phyloP scores from a whole-genome alignment of 495 filamentous ascomycete species.

The Tricharina praecox region DNA sequence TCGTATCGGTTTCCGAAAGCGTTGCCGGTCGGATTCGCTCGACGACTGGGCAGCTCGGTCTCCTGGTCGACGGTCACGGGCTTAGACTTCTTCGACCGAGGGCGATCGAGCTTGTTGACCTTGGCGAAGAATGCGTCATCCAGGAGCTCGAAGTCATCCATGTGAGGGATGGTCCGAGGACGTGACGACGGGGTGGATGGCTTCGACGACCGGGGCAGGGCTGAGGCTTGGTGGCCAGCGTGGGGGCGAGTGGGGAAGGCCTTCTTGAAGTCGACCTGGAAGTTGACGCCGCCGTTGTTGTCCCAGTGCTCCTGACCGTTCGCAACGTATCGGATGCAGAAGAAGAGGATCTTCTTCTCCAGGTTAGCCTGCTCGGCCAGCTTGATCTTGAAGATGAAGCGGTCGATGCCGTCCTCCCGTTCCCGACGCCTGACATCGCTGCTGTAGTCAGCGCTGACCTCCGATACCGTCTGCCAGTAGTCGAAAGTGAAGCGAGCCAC shows the following conservation, averaged over 20 bases:
- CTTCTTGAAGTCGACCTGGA: slow-evolving; percentile 80
- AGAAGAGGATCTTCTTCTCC: slow-evolving; percentile 73
- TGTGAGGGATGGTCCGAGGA: too few species aligned
- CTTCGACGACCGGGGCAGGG: slow-evolving; percentile 33
- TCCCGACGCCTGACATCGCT: slow-evolving; percentile 57
- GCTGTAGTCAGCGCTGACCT: slow-evolving; percentile 75
- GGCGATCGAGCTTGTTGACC: background rate
- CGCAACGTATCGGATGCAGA: slow-evolving; percentile 80
- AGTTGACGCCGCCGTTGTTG: slow-evolving; percentile 73
- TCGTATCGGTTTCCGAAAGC: slow-evolving; percentile 86
- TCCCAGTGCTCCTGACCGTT: slow-evolving; percentile 86
- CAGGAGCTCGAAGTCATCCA: slow-evolving; percentile 45
- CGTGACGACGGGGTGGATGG: too few species aligned
- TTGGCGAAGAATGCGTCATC: slow-evolving; percentile 28
- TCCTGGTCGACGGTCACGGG: slow-evolving; percentile 25
- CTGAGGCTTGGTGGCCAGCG: slow-evolving; percentile 10
- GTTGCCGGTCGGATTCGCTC: slow-evolving; percentile 47
- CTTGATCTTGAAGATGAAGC: slow-evolving; percentile 88
- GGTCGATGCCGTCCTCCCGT: slow-evolving; percentile 52
- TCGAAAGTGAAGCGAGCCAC: slow-evolving; percentile 87
- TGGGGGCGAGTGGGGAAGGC: slow-evolving; percentile 34
- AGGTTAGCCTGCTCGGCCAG: slow-evolving; percentile 77
- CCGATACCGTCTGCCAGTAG: slow-evolving; percentile 95
- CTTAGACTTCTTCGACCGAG: slow-evolving; percentile 10
- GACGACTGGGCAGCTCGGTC: slow-evolving; percentile 34